Conservation (phyloP, 805 yeast species). For the Candida ponderosae region DNA sequence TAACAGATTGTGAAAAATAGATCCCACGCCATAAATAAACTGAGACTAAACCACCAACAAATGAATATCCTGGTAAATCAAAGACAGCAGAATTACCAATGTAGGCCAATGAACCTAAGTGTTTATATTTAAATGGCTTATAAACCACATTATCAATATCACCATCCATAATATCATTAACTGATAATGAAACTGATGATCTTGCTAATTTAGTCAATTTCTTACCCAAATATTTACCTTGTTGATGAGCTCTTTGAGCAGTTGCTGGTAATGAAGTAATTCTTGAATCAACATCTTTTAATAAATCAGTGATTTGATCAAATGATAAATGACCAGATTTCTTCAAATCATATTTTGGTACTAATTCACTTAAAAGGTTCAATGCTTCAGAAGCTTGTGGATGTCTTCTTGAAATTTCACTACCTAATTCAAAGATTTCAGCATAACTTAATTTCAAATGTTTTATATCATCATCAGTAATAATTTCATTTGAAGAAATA, state of each 20-base stretch:
- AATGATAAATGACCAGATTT: slow-evolving; percentile 43
- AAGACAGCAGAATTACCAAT: slow-evolving; percentile 67
- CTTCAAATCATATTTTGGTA: slow-evolving; percentile 43
- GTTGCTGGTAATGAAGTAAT: slow-evolving; percentile 67
- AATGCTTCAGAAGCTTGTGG: slow-evolving; percentile 56
- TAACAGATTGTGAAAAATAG: slow-evolving; percentile 61
- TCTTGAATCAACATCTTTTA: slow-evolving; percentile 50
- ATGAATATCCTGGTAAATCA: slow-evolving; percentile 52
- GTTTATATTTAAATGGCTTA: slow-evolving; percentile 55
- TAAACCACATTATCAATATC: slow-evolving; percentile 48
- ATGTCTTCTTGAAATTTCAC: slow-evolving; percentile 39
- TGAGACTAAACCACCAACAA: slow-evolving; percentile 61
- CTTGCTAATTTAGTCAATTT: slow-evolving; percentile 48
- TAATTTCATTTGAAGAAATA: slow-evolving; percentile 25
- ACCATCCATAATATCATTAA: slow-evolving; percentile 39
- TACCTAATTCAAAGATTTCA: slow-evolving; percentile 42
- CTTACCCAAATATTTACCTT: slow-evolving; percentile 57
- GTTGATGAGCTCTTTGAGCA: slow-evolving; percentile 69
- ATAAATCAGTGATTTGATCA: slow-evolving; percentile 39
- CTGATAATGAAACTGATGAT: slow-evolving; percentile 32
- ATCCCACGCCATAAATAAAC: slow-evolving; percentile 70
- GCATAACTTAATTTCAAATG: slow-evolving; percentile 36
- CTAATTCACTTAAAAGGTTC: slow-evolving; percentile 37
- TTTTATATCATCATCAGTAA: slow-evolving; percentile 44
- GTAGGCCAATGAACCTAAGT: slow-evolving; percentile 61